phyloP scores from a whole-genome alignment of 495 filamentous ascomycete species.

The Elasticomyces elasticus region DNA sequence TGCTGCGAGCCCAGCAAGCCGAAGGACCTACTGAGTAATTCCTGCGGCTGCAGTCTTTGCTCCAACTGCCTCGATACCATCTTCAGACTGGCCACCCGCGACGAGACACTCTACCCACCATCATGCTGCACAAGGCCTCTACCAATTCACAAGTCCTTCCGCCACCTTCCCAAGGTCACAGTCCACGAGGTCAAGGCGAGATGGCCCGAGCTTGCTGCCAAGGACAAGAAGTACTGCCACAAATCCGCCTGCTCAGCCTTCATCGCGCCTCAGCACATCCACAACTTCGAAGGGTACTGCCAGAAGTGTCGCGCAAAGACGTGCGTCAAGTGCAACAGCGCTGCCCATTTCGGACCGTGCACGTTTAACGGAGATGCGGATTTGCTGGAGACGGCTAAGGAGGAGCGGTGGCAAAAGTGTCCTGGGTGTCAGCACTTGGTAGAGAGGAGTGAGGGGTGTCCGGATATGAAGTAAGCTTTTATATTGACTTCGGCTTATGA shows the following conservation, averaged over 20 bases:
- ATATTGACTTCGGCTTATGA: background rate
- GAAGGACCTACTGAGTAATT: background rate
- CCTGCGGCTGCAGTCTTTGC: background rate
- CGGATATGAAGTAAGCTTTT: background rate
- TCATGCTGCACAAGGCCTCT: background rate
- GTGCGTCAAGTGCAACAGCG: conserved; percentile 2
- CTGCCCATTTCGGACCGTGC: conserved; percentile 8
- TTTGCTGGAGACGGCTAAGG: background rate
- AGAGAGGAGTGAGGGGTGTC: conserved; percentile 1
- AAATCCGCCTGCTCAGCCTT: background rate
- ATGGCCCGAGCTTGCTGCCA: background rate
- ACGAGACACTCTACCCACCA: background rate
- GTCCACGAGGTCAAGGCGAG: background rate
- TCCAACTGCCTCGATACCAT: background rate
- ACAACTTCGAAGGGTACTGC: conserved; percentile 10
- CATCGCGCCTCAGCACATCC: conserved; percentile 7
- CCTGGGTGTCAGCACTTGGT: background rate
- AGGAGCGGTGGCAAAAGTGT: conserved; percentile 4
- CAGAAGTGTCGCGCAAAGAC: conserved; percentile 1
- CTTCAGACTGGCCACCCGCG: background rate
- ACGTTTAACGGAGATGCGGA: background rate
- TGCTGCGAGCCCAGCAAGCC: background rate
- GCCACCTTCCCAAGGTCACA: background rate
- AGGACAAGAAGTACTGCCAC: conserved; percentile 5
- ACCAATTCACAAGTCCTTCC: background rate